A percentile compares a stretch with the other conserved stretches of the same genome.
These are phyloP conservation scores for Cynanchum wilfordii DNA, from an alignment of 257 asterid species.

Conservation along the genomic window DNA sequence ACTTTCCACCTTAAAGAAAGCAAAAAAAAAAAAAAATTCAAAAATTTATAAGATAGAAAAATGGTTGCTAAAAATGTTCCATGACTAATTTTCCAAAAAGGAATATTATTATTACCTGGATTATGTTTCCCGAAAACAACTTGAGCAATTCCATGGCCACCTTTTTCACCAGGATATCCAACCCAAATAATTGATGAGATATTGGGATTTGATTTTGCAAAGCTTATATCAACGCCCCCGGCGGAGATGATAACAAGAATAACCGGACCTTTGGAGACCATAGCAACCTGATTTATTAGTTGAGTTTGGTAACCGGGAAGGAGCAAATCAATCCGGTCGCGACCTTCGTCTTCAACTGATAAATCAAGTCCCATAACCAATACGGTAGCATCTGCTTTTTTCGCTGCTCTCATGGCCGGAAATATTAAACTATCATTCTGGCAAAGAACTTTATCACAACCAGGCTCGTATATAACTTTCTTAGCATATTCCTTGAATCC, in stretches of 20 bases:
- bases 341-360: slow-evolving; percentile 29
- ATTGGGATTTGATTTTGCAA: slow-evolving; percentile 24
- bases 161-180: slow-evolving; percentile 47
- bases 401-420: slow-evolving; percentile 35
- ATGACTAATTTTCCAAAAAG: too few species aligned
- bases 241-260: background rate
- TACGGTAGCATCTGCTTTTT: slow-evolving; percentile 32
- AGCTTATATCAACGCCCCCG: background rate
- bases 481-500: slow-evolving; percentile 19
- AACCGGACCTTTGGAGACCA: slow-evolving; percentile 23
- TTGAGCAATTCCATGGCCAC: slow-evolving; percentile 44
- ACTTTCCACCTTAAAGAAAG: slow-evolving; percentile 27
- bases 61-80: too few species aligned
- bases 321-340: slow-evolving; percentile 27
- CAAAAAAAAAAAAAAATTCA: background rate
- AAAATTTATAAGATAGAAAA: too few species aligned
- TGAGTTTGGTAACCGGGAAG: slow-evolving; percentile 43
- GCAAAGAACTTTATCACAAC: slow-evolving; percentile 38
- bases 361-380: slow-evolving; percentile 36
- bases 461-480: slow-evolving; percentile 23
- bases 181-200: slow-evolving; percentile 41
- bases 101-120: slow-evolving; percentile 25
- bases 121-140: slow-evolving; percentile 40
- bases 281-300: slow-evolving; percentile 32
- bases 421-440: slow-evolving; percentile 12